These are phyloP conservation scores for Phoma sp. DNA, from an alignment of 2,329 filamentous ascomycete genomes.

Conservation along the genomic window DNA sequence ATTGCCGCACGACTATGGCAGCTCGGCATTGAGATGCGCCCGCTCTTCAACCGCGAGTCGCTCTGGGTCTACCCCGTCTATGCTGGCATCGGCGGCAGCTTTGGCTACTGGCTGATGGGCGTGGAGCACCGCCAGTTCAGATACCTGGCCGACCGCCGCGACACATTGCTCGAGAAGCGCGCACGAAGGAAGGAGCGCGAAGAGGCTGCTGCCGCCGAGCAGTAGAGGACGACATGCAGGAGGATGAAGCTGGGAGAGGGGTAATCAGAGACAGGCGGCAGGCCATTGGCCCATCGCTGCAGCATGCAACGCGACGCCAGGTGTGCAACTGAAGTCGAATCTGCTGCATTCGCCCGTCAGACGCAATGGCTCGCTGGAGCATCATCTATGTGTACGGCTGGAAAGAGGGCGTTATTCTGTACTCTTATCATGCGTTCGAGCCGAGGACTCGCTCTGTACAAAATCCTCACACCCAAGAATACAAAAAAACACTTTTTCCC, in stretches of 20 bases:
- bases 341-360: slow-evolving; percentile 12
- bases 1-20: slow-evolving; percentile 93
- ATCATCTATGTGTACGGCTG: not conserved
- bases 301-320: not conserved
- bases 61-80: slow-evolving; percentile 94
- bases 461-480: slow-evolving; percentile 32
- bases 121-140: slow-evolving; percentile 84
- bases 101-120: slow-evolving; percentile 96
- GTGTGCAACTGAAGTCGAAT: slow-evolving; percentile 10
- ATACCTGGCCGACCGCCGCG: slow-evolving; percentile 79
- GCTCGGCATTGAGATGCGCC: slow-evolving; percentile 97
- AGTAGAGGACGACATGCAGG: slow-evolving; percentile 22
- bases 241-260: not conserved
- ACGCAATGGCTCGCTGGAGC: not conserved
- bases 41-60: slow-evolving; percentile 82
- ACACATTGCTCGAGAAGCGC: slow-evolving; percentile 86
- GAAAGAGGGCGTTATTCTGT: slow-evolving; percentile 18
- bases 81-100: slow-evolving; percentile 82
- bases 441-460: slow-evolving; percentile 43
- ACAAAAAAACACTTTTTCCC: slow-evolving; percentile 14
- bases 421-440: slow-evolving; percentile 36
- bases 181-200: slow-evolving; percentile 75
- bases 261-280: slow-evolving; percentile 12
- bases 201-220: slow-evolving; percentile 44
- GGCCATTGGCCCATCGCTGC: not conserved